Evolutionary conservation across 345 rosid species (phyloP).

Genomic region (Schrenkiella parvula): DNA sequence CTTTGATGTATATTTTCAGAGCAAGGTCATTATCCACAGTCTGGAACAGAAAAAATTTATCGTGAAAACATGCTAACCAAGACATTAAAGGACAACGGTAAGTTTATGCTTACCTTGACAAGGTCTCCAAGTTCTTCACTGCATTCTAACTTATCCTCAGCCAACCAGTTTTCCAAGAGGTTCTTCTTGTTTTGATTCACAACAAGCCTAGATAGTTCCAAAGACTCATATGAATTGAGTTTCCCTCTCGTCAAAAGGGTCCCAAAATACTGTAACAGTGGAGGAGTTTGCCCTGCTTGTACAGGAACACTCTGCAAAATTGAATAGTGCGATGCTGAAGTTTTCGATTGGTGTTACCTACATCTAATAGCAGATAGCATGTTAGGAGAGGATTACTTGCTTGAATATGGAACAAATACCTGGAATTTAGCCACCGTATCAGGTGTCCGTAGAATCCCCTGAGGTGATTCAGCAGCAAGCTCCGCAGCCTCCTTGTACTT

Average conservation of each 20-base stretch:
- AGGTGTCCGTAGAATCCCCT: conserved; percentile 94
- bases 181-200: conserved; percentile 99
- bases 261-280: conserved; percentile 96
- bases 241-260: conserved; percentile 96
- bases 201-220: conserved; percentile 97
- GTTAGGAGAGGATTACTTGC: background rate
- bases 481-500: conserved; percentile 99
- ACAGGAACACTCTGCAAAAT: conserved; percentile 93
- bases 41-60: conserved; percentile 41
- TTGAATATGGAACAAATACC: conserved; percentile 43
- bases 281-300: conserved; percentile 99
- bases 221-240: conserved; percentile 93
- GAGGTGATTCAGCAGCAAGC: conserved; percentile 99
- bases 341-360: conserved; percentile 8
- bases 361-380: background rate
- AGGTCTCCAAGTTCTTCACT: conserved; percentile 99
- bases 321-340: background rate
- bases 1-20: conserved; percentile 91
- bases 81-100: conserved; percentile 5
- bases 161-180: conserved; percentile 99
- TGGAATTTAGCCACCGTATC: conserved; percentile 98
- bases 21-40: conserved; percentile 99
- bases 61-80: conserved; percentile 6
- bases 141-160: conserved; percentile 98
- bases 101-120: conserved; percentile 69